These are phyloP conservation scores for Erythrobasidium hasegawianum DNA, from an alignment of 1,284 basidiomycete genomes.

Conservation along the genomic window DNA sequence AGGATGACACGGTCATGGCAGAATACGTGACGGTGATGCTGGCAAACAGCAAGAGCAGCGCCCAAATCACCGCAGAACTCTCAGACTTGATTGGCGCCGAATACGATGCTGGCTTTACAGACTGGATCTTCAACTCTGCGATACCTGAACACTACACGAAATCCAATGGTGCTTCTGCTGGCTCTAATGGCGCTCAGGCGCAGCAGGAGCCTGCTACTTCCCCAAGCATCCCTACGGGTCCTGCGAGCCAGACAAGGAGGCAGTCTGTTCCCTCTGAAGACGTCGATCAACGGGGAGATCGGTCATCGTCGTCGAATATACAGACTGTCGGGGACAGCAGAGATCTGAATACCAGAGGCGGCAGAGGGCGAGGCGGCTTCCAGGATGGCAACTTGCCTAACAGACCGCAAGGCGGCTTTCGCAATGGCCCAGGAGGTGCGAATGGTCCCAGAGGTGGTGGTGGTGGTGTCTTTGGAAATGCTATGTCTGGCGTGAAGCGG, in stretches of 20 bases:
- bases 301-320: constrained; percentile 3
- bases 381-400: constrained; percentile 9
- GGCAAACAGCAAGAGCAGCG: constrained; percentile 75
- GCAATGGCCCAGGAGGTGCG: neutral
- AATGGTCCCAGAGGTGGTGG: constrained; percentile 17
- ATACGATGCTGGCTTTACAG: constrained; percentile 68
- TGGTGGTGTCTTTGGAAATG: constrained; percentile 40
- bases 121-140: constrained; percentile 75
- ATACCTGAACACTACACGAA: constrained; percentile 43
- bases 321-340: constrained; percentile 31
- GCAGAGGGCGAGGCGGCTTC: neutral
- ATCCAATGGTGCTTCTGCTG: neutral
- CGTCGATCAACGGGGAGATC: neutral
- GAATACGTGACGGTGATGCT: constrained; percentile 89
- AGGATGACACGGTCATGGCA: constrained; percentile 74
- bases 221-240: neutral
- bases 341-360: constrained; percentile 6
- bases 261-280: neutral
- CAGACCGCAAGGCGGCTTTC: constrained; percentile 9
- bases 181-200: neutral
- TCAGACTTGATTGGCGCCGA: constrained; percentile 56
- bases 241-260: neutral
- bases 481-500: constrained; percentile 43
- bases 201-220: neutral
- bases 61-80: constrained; percentile 73